Conservation (phyloP, 108 stramenopile genomes). For the Parietichytrium sp. region DNA sequence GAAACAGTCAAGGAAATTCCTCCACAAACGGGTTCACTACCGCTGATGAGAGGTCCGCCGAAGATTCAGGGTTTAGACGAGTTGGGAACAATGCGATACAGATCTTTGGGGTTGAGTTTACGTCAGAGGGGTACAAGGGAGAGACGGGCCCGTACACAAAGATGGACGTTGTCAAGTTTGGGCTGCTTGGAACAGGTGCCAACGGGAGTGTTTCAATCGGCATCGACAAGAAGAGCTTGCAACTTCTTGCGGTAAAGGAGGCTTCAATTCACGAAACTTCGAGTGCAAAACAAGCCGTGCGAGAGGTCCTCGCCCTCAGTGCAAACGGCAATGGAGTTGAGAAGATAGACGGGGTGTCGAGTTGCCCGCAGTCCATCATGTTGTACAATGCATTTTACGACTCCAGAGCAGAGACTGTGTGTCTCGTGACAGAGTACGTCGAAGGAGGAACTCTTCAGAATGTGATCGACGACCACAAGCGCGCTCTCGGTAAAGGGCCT, state of each 20-base stretch:
- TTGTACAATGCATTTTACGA: conserved; percentile 24
- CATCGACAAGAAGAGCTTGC: neutral
- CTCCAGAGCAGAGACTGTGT: neutral
- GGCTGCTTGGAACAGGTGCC: conserved; percentile 5
- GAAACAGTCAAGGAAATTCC: too few species aligned
- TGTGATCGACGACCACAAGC: neutral
- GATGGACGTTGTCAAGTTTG: neutral
- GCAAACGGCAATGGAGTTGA: too few species aligned
- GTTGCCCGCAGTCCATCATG: neutral
- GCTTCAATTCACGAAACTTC: neutral
- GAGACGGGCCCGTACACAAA: neutral
- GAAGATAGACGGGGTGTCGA: too few species aligned
- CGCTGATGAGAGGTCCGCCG: too few species aligned
- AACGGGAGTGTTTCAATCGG: conserved; percentile 12
- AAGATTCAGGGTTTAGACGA: too few species aligned
- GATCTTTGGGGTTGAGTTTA: too few species aligned
- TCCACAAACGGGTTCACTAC: too few species aligned
- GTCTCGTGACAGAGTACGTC: neutral
- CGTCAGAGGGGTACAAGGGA: too few species aligned
- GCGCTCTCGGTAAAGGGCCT: too few species aligned
- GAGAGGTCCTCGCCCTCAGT: too few species aligned
- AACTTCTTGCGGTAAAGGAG: conserved; percentile 6
- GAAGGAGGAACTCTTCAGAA: neutral
- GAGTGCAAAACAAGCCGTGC: conserved; percentile 1
- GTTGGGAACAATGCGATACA: too few species aligned